These are phyloP conservation scores for Penicillium glabrum DNA, from an alignment of 2,329 filamentous ascomycete species.

Conservation along the genomic window DNA sequence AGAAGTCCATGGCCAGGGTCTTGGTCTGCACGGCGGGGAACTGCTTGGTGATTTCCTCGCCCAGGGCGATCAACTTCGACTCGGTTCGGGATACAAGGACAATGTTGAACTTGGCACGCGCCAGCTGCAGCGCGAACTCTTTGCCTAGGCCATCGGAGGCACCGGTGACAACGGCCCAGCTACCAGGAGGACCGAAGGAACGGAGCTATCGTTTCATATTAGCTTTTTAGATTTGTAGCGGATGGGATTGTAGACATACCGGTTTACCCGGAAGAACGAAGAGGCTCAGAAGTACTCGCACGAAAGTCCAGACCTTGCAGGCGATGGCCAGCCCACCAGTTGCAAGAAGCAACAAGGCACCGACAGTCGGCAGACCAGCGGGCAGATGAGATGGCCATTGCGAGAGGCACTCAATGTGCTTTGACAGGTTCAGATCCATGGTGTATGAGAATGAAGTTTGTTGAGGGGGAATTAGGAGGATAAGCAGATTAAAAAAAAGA, in stretches of 20 bases:
- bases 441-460: slow-evolving; percentile 15
- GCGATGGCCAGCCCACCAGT: slow-evolving; percentile 61
- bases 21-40: slow-evolving; percentile 70
- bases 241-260: slow-evolving; percentile 32
- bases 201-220: slow-evolving; percentile 61
- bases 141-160: slow-evolving; percentile 96
- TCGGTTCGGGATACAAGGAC: slow-evolving; percentile 94
- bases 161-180: slow-evolving; percentile 92
- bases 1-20: slow-evolving; percentile 87
- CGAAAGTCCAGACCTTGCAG: slow-evolving; percentile 58
- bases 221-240: background rate
- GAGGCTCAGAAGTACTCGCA: slow-evolving; percentile 63
- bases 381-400: slow-evolving; percentile 35
- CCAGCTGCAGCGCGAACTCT: slow-evolving; percentile 89
- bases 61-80: slow-evolving; percentile 79
- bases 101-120: slow-evolving; percentile 89
- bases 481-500: slow-evolving; percentile 6
- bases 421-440: slow-evolving; percentile 41
- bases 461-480: background rate
- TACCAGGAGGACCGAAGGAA: slow-evolving; percentile 86
- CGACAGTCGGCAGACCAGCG: slow-evolving; percentile 38
- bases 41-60: slow-evolving; percentile 69
- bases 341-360: slow-evolving; percentile 37
- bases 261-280: slow-evolving; percentile 63
- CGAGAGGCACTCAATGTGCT: slow-evolving; percentile 32